Evolutionary conservation across 169 alveolate genomes (phyloP).

Genomic region (Toxoplasma gondii): DNA sequence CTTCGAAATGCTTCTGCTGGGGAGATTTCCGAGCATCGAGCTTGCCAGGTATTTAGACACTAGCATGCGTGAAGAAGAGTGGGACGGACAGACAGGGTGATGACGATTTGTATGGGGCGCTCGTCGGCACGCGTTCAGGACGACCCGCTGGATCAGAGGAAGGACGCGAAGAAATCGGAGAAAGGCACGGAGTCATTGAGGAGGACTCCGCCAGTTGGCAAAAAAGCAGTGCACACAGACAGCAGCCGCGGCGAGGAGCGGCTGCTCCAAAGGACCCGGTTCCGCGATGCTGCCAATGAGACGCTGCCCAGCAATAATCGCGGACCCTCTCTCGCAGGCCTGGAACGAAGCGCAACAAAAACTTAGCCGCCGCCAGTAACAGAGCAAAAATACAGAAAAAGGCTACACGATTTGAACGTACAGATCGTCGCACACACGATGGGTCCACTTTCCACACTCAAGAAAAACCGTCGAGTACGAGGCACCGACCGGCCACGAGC

Average conservation of each 20-base stretch:
- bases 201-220: neutral
- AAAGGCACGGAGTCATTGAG: neutral
- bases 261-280: neutral
- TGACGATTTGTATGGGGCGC: neutral
- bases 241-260: neutral
- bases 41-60: neutral
- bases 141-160: neutral
- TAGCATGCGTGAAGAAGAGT: neutral
- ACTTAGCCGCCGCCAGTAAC: neutral
- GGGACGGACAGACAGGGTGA: neutral
- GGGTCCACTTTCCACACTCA: neutral
- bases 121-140: neutral
- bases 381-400: neutral
- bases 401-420: neutral
- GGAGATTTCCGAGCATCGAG: neutral
- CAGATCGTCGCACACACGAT: conserved; percentile 22
- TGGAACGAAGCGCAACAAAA: neutral
- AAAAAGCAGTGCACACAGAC: conserved; percentile 23
- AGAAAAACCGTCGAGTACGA: neutral
- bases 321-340: neutral
- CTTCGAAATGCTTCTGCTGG: neutral
- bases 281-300: conserved; percentile 2
- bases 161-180: neutral
- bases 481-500: conserved; percentile 13
- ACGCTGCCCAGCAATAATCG: conserved; percentile 12